These are phyloP conservation scores for Taxawa tesnikishii DNA, from an alignment of 2,329 filamentous ascomycete species.

Conservation along the genomic window DNA sequence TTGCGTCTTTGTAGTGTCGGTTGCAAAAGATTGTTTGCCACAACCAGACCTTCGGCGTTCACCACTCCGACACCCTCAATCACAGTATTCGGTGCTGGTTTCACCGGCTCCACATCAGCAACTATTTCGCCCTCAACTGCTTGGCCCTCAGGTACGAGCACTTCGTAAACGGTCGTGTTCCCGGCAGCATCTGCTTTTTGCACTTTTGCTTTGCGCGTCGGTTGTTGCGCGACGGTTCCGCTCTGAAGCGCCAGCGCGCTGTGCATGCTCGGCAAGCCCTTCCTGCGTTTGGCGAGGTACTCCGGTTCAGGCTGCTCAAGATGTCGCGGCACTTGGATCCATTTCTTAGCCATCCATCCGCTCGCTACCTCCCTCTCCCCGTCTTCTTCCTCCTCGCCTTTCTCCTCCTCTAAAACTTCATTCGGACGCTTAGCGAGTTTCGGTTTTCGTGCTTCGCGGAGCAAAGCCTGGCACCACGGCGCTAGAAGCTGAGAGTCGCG, in stretches of 20 bases:
- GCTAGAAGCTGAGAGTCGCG: constrained; percentile 69
- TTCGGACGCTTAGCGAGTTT: constrained; percentile 61
- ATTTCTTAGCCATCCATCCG: constrained; percentile 47
- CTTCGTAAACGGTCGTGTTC: constrained; percentile 72
- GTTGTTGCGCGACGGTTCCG: constrained; percentile 6
- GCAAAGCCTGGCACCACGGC: constrained; percentile 67
- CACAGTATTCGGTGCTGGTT: constrained; percentile 45
- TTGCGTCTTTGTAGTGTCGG: constrained; percentile 46
- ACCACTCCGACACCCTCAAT: constrained; percentile 49
- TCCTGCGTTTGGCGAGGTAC: constrained; percentile 49
- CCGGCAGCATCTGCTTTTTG: constrained; percentile 66
- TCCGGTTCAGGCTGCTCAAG: constrained; percentile 47
- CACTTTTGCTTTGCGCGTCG: constrained; percentile 70
- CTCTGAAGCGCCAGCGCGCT: constrained; percentile 15
- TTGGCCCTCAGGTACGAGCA: constrained; percentile 70
- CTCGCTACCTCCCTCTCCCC: constrained; percentile 12
- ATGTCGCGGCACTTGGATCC: constrained; percentile 43
- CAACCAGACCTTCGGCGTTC: constrained; percentile 48
- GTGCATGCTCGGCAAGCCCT: constrained; percentile 44
- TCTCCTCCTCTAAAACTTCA: constrained; percentile 50
- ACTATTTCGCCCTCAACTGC: constrained; percentile 71
- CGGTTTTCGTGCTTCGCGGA: constrained; percentile 69
- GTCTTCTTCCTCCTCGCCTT: constrained; percentile 26
- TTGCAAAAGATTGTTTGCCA: constrained; percentile 32
- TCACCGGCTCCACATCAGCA: constrained; percentile 33